Conservation (phyloP, 129 eudicot species). For the Cynara cardunculus region DNA sequence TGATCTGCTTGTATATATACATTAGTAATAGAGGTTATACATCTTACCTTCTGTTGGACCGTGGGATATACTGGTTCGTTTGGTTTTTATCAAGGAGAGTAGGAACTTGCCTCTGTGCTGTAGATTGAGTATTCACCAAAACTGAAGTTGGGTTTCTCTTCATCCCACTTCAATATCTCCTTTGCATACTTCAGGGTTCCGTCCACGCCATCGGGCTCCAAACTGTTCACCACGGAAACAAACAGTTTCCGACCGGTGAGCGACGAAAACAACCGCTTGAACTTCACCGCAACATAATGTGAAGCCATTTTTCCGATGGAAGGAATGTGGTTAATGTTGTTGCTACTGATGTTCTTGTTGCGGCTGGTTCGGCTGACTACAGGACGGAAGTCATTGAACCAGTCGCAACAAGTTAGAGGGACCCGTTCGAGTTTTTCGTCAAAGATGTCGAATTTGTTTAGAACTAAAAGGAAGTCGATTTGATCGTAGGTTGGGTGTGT, state of each 20-base stretch:
- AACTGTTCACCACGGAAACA: constrained; percentile 72
- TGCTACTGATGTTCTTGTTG: constrained; percentile 45
- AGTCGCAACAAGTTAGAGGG: constrained; percentile 68
- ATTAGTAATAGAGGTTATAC: not conserved
- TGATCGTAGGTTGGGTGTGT: constrained; percentile 89
- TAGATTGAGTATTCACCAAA: constrained; percentile 60
- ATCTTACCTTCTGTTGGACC: not conserved
- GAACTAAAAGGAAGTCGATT: constrained; percentile 72
- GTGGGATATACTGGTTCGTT: not conserved
- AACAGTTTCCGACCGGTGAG: constrained; percentile 75
- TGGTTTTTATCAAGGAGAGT: not conserved
- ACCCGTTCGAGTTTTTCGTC: constrained; percentile 81
- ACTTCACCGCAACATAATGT: constrained; percentile 82
- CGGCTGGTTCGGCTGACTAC: constrained; percentile 61
- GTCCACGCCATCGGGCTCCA: constrained; percentile 83
- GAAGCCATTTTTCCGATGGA: constrained; percentile 83
- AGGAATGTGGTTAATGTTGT: constrained; percentile 61
- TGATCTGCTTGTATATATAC: not conserved
- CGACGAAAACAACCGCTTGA: constrained; percentile 64
- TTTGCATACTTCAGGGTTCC: constrained; percentile 77
- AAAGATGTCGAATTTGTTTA: constrained; percentile 73
- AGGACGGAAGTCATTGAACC: constrained; percentile 89
- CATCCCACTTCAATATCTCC: constrained; percentile 93
- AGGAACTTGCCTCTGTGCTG: constrained; percentile 56
- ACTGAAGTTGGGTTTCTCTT: constrained; percentile 65